Percentiles rank a stretch among this genome's conserved stretches.
Evolutionary conservation across 805 yeast genomes (phyloP).

Genomic region (Saccharomycopsis synnaedendra): DNA sequence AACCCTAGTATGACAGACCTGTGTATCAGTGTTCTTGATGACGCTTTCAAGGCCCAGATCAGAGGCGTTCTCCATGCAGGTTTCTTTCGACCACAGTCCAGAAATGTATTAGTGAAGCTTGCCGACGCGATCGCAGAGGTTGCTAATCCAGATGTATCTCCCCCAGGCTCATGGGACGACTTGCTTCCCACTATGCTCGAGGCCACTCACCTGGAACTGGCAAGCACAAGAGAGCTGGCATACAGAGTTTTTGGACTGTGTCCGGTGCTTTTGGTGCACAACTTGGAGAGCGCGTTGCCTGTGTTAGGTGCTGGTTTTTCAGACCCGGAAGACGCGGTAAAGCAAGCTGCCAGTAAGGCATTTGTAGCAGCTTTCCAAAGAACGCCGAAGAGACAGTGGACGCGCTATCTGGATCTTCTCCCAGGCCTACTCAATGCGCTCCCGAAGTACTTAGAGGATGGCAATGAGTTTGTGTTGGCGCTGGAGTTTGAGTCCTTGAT

Average conservation of each 20-base stretch:
- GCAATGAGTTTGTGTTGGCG: conserved; percentile 73
- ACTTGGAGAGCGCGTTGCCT: conserved; percentile 45
- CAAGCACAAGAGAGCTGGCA: conserved; percentile 76
- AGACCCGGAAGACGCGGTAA: conserved; percentile 70
- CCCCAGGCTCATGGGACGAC: conserved; percentile 61
- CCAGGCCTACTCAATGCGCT: conserved; percentile 80
- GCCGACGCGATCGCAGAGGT: conserved; percentile 93
- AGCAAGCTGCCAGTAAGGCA: conserved; percentile 86
- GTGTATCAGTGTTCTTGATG: conserved; percentile 60
- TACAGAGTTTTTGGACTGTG: conserved; percentile 80
- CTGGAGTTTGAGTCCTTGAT: conserved; percentile 82
- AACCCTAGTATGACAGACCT: conserved; percentile 55
- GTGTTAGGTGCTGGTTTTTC: conserved; percentile 73
- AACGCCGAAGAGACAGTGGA: conserved; percentile 73
- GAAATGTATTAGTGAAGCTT: conserved; percentile 76
- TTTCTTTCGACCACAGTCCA: conserved; percentile 55
- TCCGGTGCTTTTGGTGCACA: conserved; percentile 60
- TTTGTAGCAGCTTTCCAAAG: conserved; percentile 82
- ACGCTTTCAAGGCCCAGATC: conserved; percentile 48
- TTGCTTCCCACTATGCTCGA: conserved; percentile 62
- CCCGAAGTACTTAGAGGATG: conserved; percentile 70
- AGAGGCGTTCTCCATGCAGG: conserved; percentile 62
- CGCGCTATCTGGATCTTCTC: conserved; percentile 59
- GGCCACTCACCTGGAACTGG: conserved; percentile 42
- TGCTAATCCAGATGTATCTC: conserved; percentile 51